Percentiles rank a stretch among this genome's conserved stretches.
Conservation (phyloP, 345 rosid species). For the Syzygium aqueum region DNA sequence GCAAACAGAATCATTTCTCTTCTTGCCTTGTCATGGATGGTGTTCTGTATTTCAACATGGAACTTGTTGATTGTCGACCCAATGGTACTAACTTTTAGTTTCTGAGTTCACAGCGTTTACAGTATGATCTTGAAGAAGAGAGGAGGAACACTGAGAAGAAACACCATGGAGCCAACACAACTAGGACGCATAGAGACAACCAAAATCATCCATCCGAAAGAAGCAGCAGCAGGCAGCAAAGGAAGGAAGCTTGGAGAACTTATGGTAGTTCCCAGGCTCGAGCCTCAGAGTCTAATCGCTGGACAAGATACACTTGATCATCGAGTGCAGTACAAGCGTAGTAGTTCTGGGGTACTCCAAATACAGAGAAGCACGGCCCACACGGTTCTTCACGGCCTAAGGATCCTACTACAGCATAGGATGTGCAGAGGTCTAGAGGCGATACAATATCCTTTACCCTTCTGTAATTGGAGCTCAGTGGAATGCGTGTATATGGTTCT, state of each 20-base stretch:
- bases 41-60: background rate
- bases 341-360: background rate
- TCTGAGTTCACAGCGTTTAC: constrained; percentile 43
- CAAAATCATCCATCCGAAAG: constrained; percentile 45
- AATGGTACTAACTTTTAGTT: background rate
- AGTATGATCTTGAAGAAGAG: constrained; percentile 86
- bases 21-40: background rate
- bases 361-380: background rate
- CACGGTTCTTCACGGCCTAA: background rate
- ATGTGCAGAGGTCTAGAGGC: background rate
- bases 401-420: background rate
- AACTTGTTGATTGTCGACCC: background rate
- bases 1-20: background rate
- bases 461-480: background rate
- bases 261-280: constrained; percentile 20
- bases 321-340: background rate
- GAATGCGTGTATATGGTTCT: background rate
- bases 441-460: background rate
- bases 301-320: constrained; percentile 36
- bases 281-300: constrained; percentile 26
- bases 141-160: constrained; percentile 52
- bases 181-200: constrained; percentile 34
- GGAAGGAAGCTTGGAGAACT: constrained; percentile 44
- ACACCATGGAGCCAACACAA: constrained; percentile 37
- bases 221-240: constrained; percentile 29